phyloP scores from a whole-genome alignment of 2,329 filamentous ascomycete genomes.

The Pseudopyricularia javanii region DNA sequence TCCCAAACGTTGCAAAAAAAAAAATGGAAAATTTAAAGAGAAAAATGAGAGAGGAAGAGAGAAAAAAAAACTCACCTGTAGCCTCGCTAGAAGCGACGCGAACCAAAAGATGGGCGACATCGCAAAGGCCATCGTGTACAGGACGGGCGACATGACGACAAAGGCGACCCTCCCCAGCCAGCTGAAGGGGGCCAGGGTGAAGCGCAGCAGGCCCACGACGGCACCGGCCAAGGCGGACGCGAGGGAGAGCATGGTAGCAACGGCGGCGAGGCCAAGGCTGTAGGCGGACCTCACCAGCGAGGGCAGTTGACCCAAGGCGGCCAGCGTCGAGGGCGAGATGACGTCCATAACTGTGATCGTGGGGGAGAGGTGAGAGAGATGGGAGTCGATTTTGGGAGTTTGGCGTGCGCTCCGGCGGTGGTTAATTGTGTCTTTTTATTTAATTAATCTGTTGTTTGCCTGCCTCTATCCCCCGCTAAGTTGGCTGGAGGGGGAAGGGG shows the following conservation, averaged over 20 bases:
- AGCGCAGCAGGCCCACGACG: constrained; percentile 3
- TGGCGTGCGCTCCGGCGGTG: too few species aligned
- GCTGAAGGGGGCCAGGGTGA: constrained; percentile 7
- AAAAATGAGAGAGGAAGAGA: not conserved
- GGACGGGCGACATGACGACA: constrained; percentile 21
- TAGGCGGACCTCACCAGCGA: not conserved
- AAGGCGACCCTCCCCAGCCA: constrained; percentile 13
- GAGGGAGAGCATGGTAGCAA: not conserved
- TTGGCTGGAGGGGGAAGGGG: too few species aligned
- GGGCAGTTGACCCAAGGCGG: not conserved
- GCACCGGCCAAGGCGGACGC: not conserved
- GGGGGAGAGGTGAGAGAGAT: not conserved
- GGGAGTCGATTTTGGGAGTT: too few species aligned
- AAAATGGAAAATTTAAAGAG: too few species aligned
- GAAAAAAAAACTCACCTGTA: constrained; percentile 17
- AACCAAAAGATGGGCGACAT: constrained; percentile 14
- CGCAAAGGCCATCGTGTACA: constrained; percentile 18
- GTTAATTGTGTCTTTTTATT: too few species aligned
- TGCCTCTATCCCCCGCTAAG: too few species aligned
- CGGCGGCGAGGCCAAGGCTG: not conserved
- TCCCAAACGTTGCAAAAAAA: too few species aligned
- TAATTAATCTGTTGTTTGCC: too few species aligned
- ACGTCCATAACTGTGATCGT: not conserved
- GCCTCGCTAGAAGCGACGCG: constrained; percentile 13
- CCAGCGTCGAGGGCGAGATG: not conserved